Base-by-base conservation (phyloP, 441 rosid genomes). In the Jatropha multifida region DNA sequence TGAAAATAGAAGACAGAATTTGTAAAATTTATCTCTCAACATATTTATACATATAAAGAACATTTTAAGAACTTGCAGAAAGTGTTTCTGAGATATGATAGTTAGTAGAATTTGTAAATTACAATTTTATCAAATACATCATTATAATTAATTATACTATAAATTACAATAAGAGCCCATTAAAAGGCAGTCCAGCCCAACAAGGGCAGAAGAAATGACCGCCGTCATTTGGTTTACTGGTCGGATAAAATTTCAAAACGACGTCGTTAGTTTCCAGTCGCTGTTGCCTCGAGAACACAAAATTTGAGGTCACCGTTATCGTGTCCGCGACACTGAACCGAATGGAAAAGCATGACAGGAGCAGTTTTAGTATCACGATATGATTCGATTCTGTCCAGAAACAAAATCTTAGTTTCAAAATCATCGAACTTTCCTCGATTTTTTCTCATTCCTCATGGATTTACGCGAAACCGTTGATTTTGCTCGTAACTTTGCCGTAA, bases 401-500 rank as follows among this genome's bases (percentile, higher is more conserved):
- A 37, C 49, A 8, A 41, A 5, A 65, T 4, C 41, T 20, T 1
- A 38, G 60, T 20, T 44, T 32, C 1, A 15, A 7, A 66, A 42
- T 12, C 17, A 5, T 11, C 60, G 6, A 7, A 7, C 18, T 49
- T 20, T 62, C 38, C 65, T 40, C 37, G 1, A 41, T 7, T 37
- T 62, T 41, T 48, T 48, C 17, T 44, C 68, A 64, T 68, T 63
- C 63, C 71, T 60, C 67, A 92, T 92, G 98, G 94, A 81, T 82
- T 68, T 83, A 23, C 83, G 92, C 4, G 84, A 87, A 74, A 83
- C 80, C 54, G 90, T 86, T 49, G 81, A 85, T 65, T 75, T 81
- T 63, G 90, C 81, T 56, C 86, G 92, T 32, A 85, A 84, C 44
- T 85, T 90, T 66, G 85, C 92, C 18, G 96, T 88, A 74, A 80